Percentiles rank a stretch among this genome's conserved stretches.
Conservation (phyloP, 2,329 filamentous ascomycete genomes). For the Nigrospora osmanthi region DNA sequence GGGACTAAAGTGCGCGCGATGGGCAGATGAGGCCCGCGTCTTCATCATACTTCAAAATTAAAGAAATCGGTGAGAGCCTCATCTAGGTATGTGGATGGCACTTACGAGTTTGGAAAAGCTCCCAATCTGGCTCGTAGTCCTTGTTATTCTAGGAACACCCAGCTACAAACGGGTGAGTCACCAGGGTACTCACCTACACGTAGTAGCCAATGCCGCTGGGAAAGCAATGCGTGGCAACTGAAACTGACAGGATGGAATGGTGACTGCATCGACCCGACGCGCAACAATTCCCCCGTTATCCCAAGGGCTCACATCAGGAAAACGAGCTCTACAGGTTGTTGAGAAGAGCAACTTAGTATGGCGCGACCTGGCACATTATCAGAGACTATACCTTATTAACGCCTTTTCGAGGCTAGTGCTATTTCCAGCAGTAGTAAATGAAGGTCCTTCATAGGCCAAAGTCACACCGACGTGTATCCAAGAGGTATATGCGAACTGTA, state of each 20-base stretch:
- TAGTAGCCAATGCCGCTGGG: not conserved
- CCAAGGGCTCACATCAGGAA: conserved; percentile 69
- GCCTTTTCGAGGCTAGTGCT: conserved; percentile 22
- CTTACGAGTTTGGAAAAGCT: conserved; percentile 61
- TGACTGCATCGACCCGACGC: conserved; percentile 51
- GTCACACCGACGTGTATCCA: too few relatives aligned
- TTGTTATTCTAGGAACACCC: conserved; percentile 64
- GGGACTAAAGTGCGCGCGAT: too few relatives aligned
- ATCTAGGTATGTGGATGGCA: too few relatives aligned
- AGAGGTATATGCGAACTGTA: conserved; percentile 46
- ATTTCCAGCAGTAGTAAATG: too few relatives aligned
- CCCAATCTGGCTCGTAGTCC: conserved; percentile 55
- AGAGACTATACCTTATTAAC: conserved; percentile 66
- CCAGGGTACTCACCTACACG: too few relatives aligned
- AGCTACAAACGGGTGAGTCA: conserved; percentile 55
- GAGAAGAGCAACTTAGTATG: conserved; percentile 50
- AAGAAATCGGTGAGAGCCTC: too few relatives aligned
- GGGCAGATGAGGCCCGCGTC: conserved; percentile 23
- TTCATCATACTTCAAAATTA: conserved; percentile 5
- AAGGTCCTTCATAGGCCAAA: too few relatives aligned
- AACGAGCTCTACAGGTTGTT: conserved; percentile 64
- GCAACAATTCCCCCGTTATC: conserved; percentile 58
- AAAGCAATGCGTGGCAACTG: conserved; percentile 42
- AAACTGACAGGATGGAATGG: too few relatives aligned
- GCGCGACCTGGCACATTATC: conserved; percentile 62